phyloP scores from a whole-genome alignment of 345 rosid species.

The Noccaea caerulescens region DNA sequence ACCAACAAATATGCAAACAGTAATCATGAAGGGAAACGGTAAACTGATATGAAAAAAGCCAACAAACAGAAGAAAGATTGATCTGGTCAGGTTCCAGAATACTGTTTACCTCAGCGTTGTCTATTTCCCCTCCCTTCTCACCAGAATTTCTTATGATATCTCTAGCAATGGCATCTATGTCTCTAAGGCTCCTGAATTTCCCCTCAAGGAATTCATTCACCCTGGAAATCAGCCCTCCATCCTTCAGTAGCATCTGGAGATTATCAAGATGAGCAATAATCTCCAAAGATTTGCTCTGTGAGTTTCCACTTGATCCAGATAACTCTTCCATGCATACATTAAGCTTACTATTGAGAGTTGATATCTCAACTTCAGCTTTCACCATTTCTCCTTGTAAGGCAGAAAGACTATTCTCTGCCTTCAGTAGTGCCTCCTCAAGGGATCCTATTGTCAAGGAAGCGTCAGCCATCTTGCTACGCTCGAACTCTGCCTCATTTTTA shows the following conservation, averaged over 20 bases:
- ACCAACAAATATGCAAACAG: slow-evolving; percentile 24
- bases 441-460: slow-evolving; percentile 58
- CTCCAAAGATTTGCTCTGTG: slow-evolving; percentile 62
- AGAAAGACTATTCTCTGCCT: slow-evolving; percentile 57
- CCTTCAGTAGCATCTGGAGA: slow-evolving; percentile 62
- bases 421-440: slow-evolving; percentile 61
- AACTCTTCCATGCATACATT: slow-evolving; percentile 79
- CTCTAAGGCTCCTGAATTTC: slow-evolving; percentile 60
- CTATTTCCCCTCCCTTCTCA: slow-evolving; percentile 44
- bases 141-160: slow-evolving; percentile 45
- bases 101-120: slow-evolving; percentile 57
- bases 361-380: slow-evolving; percentile 63
- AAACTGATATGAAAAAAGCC: slow-evolving; percentile 8
- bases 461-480: slow-evolving; percentile 54
- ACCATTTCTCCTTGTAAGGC: slow-evolving; percentile 63
- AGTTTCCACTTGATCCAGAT: slow-evolving; percentile 65
- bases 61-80: slow-evolving; percentile 8
- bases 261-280: slow-evolving; percentile 53
- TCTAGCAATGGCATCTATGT: slow-evolving; percentile 59
- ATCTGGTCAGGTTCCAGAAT: slow-evolving; percentile 12
- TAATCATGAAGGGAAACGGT: slow-evolving; percentile 18
- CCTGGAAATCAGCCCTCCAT: slow-evolving; percentile 52
- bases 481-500: slow-evolving; percentile 60
- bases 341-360: slow-evolving; percentile 64
- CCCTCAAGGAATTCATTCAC: slow-evolving; percentile 58